Evolutionary conservation across 2,329 filamentous ascomycete species (phyloP), one percentile per base, ranked within the genome.

Genomic region (Talaromyces sp.): DNA sequence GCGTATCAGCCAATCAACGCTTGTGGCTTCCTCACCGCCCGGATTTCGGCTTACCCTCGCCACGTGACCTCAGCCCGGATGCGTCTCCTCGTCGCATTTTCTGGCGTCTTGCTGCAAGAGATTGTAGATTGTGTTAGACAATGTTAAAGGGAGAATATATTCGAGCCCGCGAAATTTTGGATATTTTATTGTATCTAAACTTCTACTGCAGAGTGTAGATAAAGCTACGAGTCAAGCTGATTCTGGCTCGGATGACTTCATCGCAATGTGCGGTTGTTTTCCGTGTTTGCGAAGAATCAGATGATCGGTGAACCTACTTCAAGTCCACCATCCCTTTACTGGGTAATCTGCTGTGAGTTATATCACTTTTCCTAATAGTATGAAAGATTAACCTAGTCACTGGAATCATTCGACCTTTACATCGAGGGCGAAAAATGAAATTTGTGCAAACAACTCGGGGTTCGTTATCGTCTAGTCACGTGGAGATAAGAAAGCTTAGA

Each of bases 401-500:
- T 22, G 29, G 1, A 56, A 56, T 36, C 2, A 38, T 45, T 3
- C 19, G 11, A 5, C 15, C n/a, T 15, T n/a, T 29, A 1, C 10
- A 7, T 40, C 11, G 5, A 22, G 27, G 1, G 19, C 5, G 40
- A 19, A 7, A 25, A 15, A 7, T 8, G 22, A 31, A 38, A 58
- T 56, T 25, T 25, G 10, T 56, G 19, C 31, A 56, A 53, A 58
- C 25, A 19, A 58, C 38, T 56, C 22, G 19, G 51, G n/a, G 54
- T 40, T 58, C 63, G 58, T 66, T 65, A 68, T 66, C 64, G 8
- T 0, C 6, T 0, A 3, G 43, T 68, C 66, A 68, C 66, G 66
- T 68, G 66, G 25, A 61, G 64, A 66, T 68, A 68, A 63, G 36
- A 38, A 56, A 64, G 49, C 56, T 66, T 58, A 58, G 31, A n/a